Percentiles rank a stretch among this genome's conserved stretches.
Evolutionary conservation across 768 basidiomycete genomes (phyloP).

Genomic region (Tulasnella sp.): DNA sequence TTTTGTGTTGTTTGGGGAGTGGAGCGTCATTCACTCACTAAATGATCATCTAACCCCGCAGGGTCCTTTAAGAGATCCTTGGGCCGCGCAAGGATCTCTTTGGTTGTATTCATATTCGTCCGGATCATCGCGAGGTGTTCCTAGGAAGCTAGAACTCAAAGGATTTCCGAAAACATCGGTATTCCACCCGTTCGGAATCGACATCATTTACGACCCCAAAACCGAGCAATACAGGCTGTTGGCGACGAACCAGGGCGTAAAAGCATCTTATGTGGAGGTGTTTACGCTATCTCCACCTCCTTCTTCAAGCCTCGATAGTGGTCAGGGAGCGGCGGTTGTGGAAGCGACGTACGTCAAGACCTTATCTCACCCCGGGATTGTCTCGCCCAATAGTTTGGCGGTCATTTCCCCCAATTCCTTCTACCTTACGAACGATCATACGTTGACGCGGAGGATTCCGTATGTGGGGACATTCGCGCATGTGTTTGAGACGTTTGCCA

Average conservation of each 20-base stretch:
- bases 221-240: constrained; percentile 51
- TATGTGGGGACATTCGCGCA: neutral
- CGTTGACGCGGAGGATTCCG: constrained; percentile 52
- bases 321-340: neutral
- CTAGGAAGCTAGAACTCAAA: constrained; percentile 41
- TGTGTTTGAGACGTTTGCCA: constrained; percentile 52
- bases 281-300: constrained; percentile 49
- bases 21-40: too few relatives aligned
- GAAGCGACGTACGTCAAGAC: constrained; percentile 56
- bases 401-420: constrained; percentile 63
- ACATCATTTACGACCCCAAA: constrained; percentile 47
- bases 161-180: constrained; percentile 55
- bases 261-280: constrained; percentile 61
- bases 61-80: constrained; percentile 61
- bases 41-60: too few relatives aligned
- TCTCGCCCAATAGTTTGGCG: constrained; percentile 64
- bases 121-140: constrained; percentile 29
- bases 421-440: constrained; percentile 72
- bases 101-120: constrained; percentile 49
- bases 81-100: constrained; percentile 51
- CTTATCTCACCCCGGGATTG: constrained; percentile 53
- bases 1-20: too few relatives aligned
- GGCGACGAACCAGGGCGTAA: constrained; percentile 63
- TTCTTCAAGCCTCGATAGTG: constrained; percentile 34
- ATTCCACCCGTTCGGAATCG: constrained; percentile 71